These are phyloP conservation scores for Guillardia theta DNA, from an alignment of 78 protist genomes.

Conservation along the genomic window DNA sequence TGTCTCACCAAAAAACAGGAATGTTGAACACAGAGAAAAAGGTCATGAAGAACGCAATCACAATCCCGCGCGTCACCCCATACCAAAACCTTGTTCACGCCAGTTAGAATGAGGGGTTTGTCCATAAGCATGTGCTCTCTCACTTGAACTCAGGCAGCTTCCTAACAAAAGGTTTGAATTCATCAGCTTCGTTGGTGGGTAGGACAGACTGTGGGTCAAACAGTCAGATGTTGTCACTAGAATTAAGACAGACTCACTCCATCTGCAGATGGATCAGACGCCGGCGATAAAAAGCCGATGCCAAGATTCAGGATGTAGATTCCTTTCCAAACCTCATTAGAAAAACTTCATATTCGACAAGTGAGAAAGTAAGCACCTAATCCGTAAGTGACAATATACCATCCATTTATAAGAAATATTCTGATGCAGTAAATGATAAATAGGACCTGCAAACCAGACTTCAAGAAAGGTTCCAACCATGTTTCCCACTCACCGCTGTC, in stretches of 20 bases:
- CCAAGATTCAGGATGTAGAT: slow-evolving; percentile 28
- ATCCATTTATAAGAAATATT: background rate
- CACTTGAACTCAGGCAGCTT: slow-evolving; percentile 42
- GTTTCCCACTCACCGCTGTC: background rate
- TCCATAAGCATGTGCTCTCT: background rate
- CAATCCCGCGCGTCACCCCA: background rate
- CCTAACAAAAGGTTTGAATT: background rate
- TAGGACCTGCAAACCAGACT: background rate
- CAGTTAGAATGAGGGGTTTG: background rate
- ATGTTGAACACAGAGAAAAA: slow-evolving; percentile 3
- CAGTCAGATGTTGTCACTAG: background rate
- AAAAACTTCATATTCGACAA: background rate
- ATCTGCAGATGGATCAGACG: background rate
- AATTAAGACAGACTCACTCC: background rate
- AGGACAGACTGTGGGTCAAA: background rate
- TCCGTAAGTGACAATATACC: slow-evolving; percentile 41
- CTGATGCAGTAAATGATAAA: background rate
- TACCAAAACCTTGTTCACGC: background rate
- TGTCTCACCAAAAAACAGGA: slow-evolving; percentile 20
- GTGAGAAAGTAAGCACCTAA: background rate
- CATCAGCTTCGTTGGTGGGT: background rate
- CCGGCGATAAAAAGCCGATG: slow-evolving; percentile 30
- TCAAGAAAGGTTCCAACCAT: background rate
- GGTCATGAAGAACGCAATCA: background rate
- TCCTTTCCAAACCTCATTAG: background rate